phyloP scores from a whole-genome alignment of 345 rosid genomes.

The Stellera chamaejasme region DNA sequence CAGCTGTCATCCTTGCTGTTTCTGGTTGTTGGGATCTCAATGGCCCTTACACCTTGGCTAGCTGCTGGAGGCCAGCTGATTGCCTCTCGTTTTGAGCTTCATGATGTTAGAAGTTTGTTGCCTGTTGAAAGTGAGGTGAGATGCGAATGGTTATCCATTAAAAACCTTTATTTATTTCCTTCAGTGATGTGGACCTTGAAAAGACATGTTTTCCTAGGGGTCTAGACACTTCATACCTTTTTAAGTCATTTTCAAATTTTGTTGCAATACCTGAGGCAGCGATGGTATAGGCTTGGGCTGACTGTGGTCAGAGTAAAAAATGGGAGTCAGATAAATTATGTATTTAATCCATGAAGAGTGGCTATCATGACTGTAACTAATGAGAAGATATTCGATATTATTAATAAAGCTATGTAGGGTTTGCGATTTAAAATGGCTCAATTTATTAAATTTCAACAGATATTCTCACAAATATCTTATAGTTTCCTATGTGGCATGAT shows the following conservation, averaged over 20 bases:
- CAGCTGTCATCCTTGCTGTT: slow-evolving; percentile 86
- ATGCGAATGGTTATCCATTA: slow-evolving; percentile 8
- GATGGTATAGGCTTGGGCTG: no score
- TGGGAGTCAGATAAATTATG: neutral
- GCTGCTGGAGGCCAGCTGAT: slow-evolving; percentile 98
- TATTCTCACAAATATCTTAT: no score
- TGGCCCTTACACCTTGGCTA: slow-evolving; percentile 97
- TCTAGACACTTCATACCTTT: neutral
- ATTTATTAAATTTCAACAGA: no score
- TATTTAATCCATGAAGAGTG: no score
- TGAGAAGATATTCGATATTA: no score
- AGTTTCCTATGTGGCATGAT: no score
- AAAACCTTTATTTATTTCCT: neutral
- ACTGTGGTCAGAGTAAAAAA: neutral
- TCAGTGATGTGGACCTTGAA: neutral
- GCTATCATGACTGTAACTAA: no score
- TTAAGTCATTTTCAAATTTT: neutral
- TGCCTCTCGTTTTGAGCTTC: slow-evolving; percentile 95
- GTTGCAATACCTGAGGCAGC: neutral
- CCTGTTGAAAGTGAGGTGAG: slow-evolving; percentile 97
- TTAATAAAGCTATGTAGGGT: no score
- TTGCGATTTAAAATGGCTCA: no score
- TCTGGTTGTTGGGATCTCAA: slow-evolving; percentile 94
- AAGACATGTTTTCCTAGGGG: no score
- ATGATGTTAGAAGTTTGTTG: slow-evolving; percentile 87